Conservation (phyloP, 2,329 filamentous ascomycete genomes). For the Karstenula rhodostoma region DNA sequence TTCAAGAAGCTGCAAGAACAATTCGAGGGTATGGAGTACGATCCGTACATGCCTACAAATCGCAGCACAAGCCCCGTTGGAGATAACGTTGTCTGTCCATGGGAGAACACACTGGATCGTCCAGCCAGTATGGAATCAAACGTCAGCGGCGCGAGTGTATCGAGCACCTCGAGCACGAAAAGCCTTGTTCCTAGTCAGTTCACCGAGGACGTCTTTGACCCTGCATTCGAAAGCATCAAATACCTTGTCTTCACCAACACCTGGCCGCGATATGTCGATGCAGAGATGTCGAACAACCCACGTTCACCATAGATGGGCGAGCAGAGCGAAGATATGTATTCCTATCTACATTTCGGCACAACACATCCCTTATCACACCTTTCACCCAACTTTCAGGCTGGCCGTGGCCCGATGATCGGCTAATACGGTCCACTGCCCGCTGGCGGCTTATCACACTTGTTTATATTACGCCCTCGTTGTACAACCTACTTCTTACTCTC, state of each 20-base stretch:
- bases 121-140: constrained; percentile 43
- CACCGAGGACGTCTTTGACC: constrained; percentile 43
- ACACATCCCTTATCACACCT: constrained; percentile 8
- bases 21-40: constrained; percentile 45
- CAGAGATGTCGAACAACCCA: constrained; percentile 36
- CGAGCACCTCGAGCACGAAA: constrained; percentile 32
- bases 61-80: constrained; percentile 34
- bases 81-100: constrained; percentile 49
- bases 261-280: constrained; percentile 47
- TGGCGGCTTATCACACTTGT: constrained; percentile 5
- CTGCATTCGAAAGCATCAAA: constrained; percentile 49
- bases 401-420: constrained; percentile 17
- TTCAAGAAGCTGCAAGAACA: constrained; percentile 44
- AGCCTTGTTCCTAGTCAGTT: constrained; percentile 47
- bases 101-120: constrained; percentile 45
- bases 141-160: constrained; percentile 30
- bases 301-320: constrained; percentile 21
- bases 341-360: constrained; percentile 14
- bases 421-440: constrained; percentile 16
- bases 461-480: constrained; percentile 16
- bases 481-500: constrained; percentile 18
- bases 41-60: constrained; percentile 41
- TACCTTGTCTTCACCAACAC: constrained; percentile 51
- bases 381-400: constrained; percentile 17
- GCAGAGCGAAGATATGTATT: neutral